Base-by-base conservation (phyloP, 2,329 filamentous ascomycete genomes). In the Sporothrix brunneoviolacea region DNA sequence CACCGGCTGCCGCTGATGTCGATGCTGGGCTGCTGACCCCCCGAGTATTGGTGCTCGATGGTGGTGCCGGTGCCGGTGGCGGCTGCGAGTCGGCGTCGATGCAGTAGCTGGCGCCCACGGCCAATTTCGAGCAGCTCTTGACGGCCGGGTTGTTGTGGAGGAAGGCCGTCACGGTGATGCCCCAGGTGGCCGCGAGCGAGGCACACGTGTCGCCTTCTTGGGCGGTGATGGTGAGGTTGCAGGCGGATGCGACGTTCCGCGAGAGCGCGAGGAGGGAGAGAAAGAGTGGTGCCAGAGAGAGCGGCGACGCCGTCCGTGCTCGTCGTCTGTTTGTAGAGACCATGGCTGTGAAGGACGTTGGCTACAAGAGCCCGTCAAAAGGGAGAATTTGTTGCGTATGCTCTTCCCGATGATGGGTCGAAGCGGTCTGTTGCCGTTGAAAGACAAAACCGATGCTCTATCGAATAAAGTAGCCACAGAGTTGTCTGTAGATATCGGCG, bases 131-230 rank as follows among this genome's bases (percentile, higher is more conserved):
- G 16, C 53, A 54, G 41, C 49, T 52, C 2, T 19, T 54, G 15
- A 54, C 46, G 9, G 18, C 30, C 1, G 53, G 53, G 41, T 54
- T 54, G 53, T 52, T 52, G 35, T 52, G 40, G 4, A 54, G 13
- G 22, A 54, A 54, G 9, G 30, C 33, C 0, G 49, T 52, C 5
- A 54, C 53, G 18, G 40, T 47, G 21, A 52, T 52, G 24, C 49
- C 53, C 45, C 49, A 51, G 4, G 53, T 47, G 4, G n/a, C 30
- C 2, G 53, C 49, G 8, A 52, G 41, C 4, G 49, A 49, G 1
- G 53, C 53, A 10, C 53, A 54, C 2, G 53, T 52, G 16, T 54
- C 53, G 30, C 53, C 53, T 3, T 37, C 15, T 15, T 48, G 39
- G 2, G 49, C 53, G 2, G 52, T 56, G 15, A 52, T 41, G 2